Percentiles rank a stretch among this genome's conserved stretches.
These are phyloP conservation scores for Friedmanniomyces endolithicus DNA, from an alignment of 495 filamentous ascomycete species.

Conservation along the genomic window DNA sequence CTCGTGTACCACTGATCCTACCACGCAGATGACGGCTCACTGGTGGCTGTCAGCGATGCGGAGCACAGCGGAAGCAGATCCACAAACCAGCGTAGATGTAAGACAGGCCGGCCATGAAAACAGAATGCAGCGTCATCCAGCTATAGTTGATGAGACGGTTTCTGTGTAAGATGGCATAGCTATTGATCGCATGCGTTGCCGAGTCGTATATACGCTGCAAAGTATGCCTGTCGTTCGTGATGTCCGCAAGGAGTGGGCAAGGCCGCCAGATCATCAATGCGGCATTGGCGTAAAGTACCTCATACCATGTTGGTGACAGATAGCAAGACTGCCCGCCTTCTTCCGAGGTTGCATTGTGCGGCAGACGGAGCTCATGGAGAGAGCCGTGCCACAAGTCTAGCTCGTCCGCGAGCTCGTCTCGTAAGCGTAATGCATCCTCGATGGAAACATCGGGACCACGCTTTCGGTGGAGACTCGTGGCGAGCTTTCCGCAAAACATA, in stretches of 20 bases:
- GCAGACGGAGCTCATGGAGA: background rate
- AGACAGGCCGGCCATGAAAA: constrained; percentile 12
- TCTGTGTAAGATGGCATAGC: constrained; percentile 5
- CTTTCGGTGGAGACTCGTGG: constrained; percentile 6
- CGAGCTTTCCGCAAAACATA: constrained; percentile 7
- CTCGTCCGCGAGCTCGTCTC: constrained; percentile 2
- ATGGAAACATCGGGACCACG: background rate
- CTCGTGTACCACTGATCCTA: background rate
- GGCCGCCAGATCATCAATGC: constrained; percentile 15
- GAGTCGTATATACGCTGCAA: constrained; percentile 11
- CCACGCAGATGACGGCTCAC: constrained; percentile 7
- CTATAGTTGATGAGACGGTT: constrained; percentile 13
- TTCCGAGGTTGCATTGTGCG: background rate
- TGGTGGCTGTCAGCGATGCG: background rate
- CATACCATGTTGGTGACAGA: constrained; percentile 11
- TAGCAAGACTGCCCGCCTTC: constrained; percentile 6
- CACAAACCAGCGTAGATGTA: constrained; percentile 6
- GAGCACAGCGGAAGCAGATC: background rate
- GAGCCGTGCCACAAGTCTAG: constrained; percentile 3
- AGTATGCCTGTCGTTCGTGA: constrained; percentile 1
- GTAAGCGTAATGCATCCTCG: background rate
- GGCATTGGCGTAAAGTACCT: constrained; percentile 10
- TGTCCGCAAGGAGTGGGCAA: constrained; percentile 6
- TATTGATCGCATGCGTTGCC: constrained; percentile 6
- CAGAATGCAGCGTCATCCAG: constrained; percentile 13